These are phyloP conservation scores for Bonia amplexicaulis DNA, from an alignment of 176 grass and related monocot species.

Conservation along the genomic window DNA sequence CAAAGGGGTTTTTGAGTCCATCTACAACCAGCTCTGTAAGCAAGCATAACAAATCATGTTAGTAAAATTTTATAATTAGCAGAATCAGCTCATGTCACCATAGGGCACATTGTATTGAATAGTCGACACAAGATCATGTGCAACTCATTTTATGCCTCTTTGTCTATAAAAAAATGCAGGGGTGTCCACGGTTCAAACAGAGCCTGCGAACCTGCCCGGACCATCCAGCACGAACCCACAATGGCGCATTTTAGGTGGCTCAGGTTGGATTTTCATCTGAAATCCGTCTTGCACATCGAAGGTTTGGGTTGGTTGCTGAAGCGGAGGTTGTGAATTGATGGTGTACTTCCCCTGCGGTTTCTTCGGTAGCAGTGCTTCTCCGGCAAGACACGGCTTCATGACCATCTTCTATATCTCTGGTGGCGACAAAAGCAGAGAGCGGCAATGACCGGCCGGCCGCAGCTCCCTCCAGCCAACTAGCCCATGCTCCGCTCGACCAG, in stretches of 20 bases:
- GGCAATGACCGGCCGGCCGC: too few relatives aligned
- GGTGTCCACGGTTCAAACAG: neutral
- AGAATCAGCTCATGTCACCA: neutral
- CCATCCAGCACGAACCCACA: neutral
- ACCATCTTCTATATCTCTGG: neutral
- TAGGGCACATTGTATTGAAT: neutral
- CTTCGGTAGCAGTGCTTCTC: neutral
- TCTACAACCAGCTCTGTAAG: neutral
- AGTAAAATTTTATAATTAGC: neutral
- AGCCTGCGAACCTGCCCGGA: neutral
- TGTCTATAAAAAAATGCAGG: neutral
- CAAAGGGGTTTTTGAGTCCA: neutral
- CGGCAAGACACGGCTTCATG: neutral
- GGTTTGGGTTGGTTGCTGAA: neutral
- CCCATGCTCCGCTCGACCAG: too few relatives aligned
- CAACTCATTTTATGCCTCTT: neutral
- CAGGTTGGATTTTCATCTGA: slow-evolving; percentile 24
- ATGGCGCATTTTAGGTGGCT: slow-evolving; percentile 22
- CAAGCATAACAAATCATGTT: neutral
- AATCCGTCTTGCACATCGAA: neutral
- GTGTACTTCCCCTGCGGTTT: neutral
- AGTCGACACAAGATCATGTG: neutral
- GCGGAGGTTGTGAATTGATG: neutral
- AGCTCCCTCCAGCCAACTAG: too few relatives aligned
- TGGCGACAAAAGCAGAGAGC: neutral